Evolutionary conservation across 2,329 filamentous ascomycete species (phyloP).

Genomic region (Ophiostoma triangulosporum): DNA sequence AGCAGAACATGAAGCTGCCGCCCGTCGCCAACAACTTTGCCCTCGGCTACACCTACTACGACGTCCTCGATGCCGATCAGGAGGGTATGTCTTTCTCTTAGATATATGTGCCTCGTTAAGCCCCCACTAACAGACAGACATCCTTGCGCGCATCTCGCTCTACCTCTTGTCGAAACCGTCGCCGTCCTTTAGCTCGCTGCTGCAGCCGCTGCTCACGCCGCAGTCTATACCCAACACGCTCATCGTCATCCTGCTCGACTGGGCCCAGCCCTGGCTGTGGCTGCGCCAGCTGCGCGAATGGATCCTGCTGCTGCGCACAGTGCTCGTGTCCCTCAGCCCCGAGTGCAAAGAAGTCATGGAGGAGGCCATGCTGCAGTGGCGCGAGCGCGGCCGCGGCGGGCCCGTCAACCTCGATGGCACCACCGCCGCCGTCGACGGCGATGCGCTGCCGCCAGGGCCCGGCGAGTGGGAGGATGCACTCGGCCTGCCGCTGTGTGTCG

Average conservation of each 20-base stretch:
- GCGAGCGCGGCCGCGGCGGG: slow-evolving; percentile 57
- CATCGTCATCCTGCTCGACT: slow-evolving; percentile 85
- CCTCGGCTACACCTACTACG: slow-evolving; percentile 87
- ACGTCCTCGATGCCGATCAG: slow-evolving; percentile 85
- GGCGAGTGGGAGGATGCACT: slow-evolving; percentile 90
- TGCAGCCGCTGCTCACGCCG: slow-evolving; percentile 72
- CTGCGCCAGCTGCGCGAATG: slow-evolving; percentile 77
- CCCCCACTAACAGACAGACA: slow-evolving; percentile 43
- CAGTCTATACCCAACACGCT: slow-evolving; percentile 75
- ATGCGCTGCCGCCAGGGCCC: slow-evolving; percentile 65
- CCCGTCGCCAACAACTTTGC: slow-evolving; percentile 87
- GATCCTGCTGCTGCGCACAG: slow-evolving; percentile 69
- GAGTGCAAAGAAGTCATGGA: slow-evolving; percentile 76
- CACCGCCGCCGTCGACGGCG: slow-evolving; percentile 38
- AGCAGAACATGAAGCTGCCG: slow-evolving; percentile 38
- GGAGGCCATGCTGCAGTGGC: slow-evolving; percentile 69
- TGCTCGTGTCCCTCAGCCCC: slow-evolving; percentile 58
- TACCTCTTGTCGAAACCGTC: slow-evolving; percentile 82
- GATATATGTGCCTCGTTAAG: background rate
- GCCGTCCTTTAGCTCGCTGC: slow-evolving; percentile 65
- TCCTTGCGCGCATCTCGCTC: slow-evolving; percentile 74
- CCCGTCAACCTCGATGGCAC: slow-evolving; percentile 50
- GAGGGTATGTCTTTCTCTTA: slow-evolving; percentile 53
- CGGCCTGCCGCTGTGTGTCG: slow-evolving; percentile 76
- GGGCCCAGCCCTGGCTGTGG: slow-evolving; percentile 90